Evolutionary conservation across 495 filamentous ascomycete genomes (phyloP), one percentile per base, ranked within the genome.

Genomic region (Pyrenopolyporus hunteri): DNA sequence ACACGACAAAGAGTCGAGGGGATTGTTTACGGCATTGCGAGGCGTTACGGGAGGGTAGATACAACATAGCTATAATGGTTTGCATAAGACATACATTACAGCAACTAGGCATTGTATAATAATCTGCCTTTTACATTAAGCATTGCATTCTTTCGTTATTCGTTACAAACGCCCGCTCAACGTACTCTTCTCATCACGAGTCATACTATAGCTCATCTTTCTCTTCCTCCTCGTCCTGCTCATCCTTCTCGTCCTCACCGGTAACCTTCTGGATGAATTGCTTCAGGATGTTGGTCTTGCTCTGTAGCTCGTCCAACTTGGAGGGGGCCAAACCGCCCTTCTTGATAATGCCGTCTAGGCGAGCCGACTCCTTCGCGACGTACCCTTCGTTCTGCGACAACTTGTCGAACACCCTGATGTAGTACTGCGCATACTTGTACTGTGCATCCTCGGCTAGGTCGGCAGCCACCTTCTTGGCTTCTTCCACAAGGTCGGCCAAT

Each of bases 301-400:
- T 88, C 40, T 86, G 86, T 35, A 98, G 73, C 74, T 98, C 94
- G 73, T 98, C 94, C 29, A 90, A 57, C 84, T 97, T 98, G 77
- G 88, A 81, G 20, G 87, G 86, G 14, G 89, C 89, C 66, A 97
- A 82, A 49, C 88, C 89, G 57, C 92, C 89, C 85, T 97, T 97
- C 71, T 81, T 84, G 45, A 96, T 70, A 63, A 98, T 82, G 66
- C 88, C 87, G 64, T 90, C 79, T 62, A 98, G 76, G 43, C 94
- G 85, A 58, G 83, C 80, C 29, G 93, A 75, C 83, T 98, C 94
- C 85, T 97, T 98, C 64, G 83, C 78, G 19, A 85, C 90, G 70
- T 93, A 97, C 19, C 80, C 86, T 56, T 86, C 77, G 72, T 87
- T 93, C 76, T 88, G 78, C 70, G 74, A 76, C 33, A 96, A 73